These are phyloP conservation scores for Claviceps digitariae DNA, from an alignment of 2,329 filamentous ascomycete species.

Conservation along the genomic window DNA sequence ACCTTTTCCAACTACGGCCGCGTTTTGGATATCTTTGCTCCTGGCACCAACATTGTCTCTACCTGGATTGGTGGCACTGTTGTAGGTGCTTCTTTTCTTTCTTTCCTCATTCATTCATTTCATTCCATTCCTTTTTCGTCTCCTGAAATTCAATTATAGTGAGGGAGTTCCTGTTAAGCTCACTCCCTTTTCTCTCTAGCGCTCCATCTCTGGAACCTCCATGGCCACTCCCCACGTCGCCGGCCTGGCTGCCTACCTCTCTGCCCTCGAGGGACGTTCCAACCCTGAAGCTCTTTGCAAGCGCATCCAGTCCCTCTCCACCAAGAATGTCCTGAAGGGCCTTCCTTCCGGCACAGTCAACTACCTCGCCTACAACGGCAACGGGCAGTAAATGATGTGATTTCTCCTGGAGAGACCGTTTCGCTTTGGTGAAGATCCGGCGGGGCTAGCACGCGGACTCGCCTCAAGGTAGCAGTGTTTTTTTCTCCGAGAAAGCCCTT, in stretches of 20 bases:
- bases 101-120: too few relatives aligned
- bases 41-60: conserved; percentile 32
- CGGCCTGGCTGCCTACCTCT: conserved; percentile 29
- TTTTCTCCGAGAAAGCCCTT: too few relatives aligned
- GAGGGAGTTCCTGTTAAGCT: not conserved
- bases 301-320: conserved; percentile 3
- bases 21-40: conserved; percentile 37
- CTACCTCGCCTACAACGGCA: conserved; percentile 14
- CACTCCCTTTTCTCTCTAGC: conserved; percentile 1
- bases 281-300: conserved; percentile 10
- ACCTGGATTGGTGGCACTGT: conserved; percentile 31
- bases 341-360: conserved; percentile 12
- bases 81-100: conserved; percentile 2
- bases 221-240: conserved; percentile 30
- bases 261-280: conserved; percentile 24
- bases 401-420: too few relatives aligned
- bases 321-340: conserved; percentile 12
- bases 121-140: too few relatives aligned
- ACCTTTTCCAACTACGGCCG: conserved; percentile 39
- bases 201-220: conserved; percentile 31
- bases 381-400: too few relatives aligned
- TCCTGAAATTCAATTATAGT: not conserved
- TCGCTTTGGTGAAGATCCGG: too few relatives aligned
- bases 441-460: too few relatives aligned
- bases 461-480: too few relatives aligned